Conservation (phyloP, 2,329 filamentous ascomycete genomes). For the Grosmannia serpens region DNA sequence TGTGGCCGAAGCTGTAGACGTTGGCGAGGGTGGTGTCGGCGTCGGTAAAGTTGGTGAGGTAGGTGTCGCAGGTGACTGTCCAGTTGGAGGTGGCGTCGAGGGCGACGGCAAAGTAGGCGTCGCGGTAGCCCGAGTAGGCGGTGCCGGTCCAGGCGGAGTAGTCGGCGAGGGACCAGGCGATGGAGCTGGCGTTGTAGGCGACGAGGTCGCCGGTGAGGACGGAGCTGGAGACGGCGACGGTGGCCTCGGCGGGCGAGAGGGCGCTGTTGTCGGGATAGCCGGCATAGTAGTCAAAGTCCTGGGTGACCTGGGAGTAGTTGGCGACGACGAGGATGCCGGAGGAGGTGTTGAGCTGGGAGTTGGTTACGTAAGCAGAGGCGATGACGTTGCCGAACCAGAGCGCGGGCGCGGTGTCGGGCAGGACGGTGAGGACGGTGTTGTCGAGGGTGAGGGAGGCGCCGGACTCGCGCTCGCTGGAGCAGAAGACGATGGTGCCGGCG, state of each 20-base stretch:
- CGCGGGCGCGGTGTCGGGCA: neutral
- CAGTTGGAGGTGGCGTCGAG: conserved; percentile 1
- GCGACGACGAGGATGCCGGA: conserved; percentile 3
- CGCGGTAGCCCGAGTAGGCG: neutral
- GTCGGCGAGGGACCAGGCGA: neutral
- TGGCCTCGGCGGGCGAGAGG: conserved; percentile 1
- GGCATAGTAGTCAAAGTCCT: conserved; percentile 8
- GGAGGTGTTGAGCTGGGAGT: neutral
- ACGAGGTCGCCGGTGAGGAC: conserved; percentile 2
- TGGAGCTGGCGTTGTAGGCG: conserved; percentile 5
- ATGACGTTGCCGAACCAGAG: conserved; percentile 9
- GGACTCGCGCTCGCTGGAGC: neutral
- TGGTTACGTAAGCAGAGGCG: neutral
- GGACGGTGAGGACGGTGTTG: conserved; percentile 1
- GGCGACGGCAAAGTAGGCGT: neutral
- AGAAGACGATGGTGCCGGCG: conserved; percentile 5
- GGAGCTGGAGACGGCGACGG: neutral
- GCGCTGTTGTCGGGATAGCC: conserved; percentile 4
- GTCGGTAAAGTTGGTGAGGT: conserved; percentile 3
- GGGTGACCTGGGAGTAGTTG: conserved; percentile 9
- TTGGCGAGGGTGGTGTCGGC: neutral
- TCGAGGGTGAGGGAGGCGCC: conserved; percentile 1
- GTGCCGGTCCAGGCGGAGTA: conserved; percentile 4
- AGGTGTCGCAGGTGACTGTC: neutral
- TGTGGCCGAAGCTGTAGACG: conserved; percentile 3